A percentile compares a stretch with the other conserved stretches of the same genome.
Conservation (phyloP, 805 yeast genomes). For the Yamadazyma ubonensis region DNA sequence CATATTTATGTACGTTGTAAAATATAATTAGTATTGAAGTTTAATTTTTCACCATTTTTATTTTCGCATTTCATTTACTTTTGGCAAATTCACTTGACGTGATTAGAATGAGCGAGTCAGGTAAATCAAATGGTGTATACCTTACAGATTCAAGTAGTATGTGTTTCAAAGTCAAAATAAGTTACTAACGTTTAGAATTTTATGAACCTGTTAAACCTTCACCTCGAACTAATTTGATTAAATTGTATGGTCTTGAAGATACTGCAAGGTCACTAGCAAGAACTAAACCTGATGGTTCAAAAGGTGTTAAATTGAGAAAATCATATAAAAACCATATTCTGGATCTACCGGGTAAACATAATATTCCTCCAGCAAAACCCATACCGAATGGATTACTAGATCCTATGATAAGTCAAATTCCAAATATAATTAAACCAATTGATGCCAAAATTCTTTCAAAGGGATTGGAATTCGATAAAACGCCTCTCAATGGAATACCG, state of each 20-base stretch:
- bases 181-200: constrained; percentile 12
- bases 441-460: constrained; percentile 48
- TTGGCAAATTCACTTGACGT: constrained; percentile 2
- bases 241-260: constrained; percentile 62
- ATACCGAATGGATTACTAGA: constrained; percentile 37
- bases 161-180: not conserved
- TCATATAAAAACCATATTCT: constrained; percentile 91
- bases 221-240: constrained; percentile 70
- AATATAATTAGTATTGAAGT: too few species aligned
- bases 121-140: constrained; percentile 4
- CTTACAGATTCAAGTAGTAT: constrained; percentile 8
- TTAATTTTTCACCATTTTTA: not conserved
- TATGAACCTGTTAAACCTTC: constrained; percentile 53
- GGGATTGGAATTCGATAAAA: constrained; percentile 60
- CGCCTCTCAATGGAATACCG: constrained; percentile 68
- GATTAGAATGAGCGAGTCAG: not conserved
- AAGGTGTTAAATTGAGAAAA: constrained; percentile 89
- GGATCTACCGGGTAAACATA: constrained; percentile 80
- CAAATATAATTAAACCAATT: constrained; percentile 49
- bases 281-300: constrained; percentile 81
- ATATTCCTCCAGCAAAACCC: constrained; percentile 50
- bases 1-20: constrained; percentile 6
- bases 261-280: constrained; percentile 83
- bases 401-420: constrained; percentile 36
- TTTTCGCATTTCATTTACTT: too few species aligned